Evolutionary conservation across 2,329 filamentous ascomycete species (phyloP).

Genomic region (Fusarium agapanthi): DNA sequence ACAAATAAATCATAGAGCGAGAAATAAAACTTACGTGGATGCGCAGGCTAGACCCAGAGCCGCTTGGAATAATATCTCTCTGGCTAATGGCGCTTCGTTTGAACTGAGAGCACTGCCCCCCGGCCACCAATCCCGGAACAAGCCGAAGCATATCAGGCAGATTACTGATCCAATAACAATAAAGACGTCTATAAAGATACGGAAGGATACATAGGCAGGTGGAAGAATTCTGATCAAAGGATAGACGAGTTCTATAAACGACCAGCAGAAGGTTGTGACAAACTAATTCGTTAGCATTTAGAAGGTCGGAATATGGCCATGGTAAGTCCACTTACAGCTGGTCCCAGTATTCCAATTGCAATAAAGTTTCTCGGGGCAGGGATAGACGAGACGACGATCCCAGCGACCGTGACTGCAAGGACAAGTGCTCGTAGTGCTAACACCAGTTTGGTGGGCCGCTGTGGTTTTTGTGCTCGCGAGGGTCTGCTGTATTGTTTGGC

Average conservation of each 20-base stretch:
- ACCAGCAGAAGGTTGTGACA: neutral
- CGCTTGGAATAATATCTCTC: neutral
- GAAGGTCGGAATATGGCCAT: too few species aligned
- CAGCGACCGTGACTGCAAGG: neutral
- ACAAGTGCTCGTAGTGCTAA: neutral
- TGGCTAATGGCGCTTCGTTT: neutral
- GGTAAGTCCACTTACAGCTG: neutral
- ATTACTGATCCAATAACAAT: neutral
- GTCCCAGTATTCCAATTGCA: neutral
- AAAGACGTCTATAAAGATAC: neutral
- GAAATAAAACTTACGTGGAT: neutral
- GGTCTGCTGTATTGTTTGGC: neutral
- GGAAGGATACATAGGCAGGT: neutral
- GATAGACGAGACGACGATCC: neutral
- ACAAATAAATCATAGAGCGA: too few species aligned
- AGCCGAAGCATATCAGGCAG: neutral
- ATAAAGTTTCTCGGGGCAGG: neutral
- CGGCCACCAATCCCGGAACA: neutral
- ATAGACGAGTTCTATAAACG: neutral
- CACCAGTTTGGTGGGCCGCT: neutral
- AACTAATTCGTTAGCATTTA: neutral
- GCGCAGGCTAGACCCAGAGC: neutral
- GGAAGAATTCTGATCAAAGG: neutral
- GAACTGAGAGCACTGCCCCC: neutral
- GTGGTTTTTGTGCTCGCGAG: neutral